Percentiles rank a stretch among this genome's conserved stretches.
Evolutionary conservation across 345 rosid species (phyloP).

Genomic region (Mangifera indica): DNA sequence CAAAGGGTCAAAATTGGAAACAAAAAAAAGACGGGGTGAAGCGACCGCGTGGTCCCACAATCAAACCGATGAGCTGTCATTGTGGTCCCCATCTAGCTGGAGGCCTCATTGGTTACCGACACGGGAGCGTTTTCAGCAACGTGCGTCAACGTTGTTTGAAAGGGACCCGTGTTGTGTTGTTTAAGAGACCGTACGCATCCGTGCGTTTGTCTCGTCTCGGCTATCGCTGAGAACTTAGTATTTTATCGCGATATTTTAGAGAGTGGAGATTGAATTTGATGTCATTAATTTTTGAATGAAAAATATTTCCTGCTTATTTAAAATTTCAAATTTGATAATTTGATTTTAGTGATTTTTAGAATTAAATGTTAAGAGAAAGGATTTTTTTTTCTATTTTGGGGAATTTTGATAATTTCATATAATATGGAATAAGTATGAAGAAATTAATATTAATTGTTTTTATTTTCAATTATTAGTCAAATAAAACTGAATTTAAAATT

Average conservation of each 20-base stretch:
- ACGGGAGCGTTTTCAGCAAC: slow-evolving; percentile 8
- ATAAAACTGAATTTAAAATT: too few relatives aligned
- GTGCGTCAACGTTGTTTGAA: slow-evolving; percentile 8
- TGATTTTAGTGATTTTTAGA: too few relatives aligned
- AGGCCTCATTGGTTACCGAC: slow-evolving; percentile 24
- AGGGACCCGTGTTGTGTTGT: not conserved
- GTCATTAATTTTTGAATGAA: too few relatives aligned
- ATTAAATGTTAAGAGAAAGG: too few relatives aligned
- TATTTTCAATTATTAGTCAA: too few relatives aligned
- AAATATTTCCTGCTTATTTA: too few relatives aligned
- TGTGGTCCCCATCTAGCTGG: too few relatives aligned
- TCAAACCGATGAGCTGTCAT: slow-evolving; percentile 34
- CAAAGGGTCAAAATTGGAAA: not conserved
- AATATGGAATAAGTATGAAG: too few relatives aligned
- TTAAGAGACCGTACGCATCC: not conserved
- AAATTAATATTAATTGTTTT: too few relatives aligned
- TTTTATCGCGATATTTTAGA: not conserved
- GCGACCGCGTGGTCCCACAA: slow-evolving; percentile 22
- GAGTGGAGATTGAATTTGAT: not conserved
- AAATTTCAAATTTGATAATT: too few relatives aligned
- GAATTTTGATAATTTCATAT: too few relatives aligned
- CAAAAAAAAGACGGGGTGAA: not conserved
- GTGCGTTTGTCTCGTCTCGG: not conserved
- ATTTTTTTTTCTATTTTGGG: too few relatives aligned
- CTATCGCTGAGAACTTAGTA: not conserved